phyloP scores from a whole-genome alignment of 2,329 filamentous ascomycete species.

The Rhexocercosporidium sp. region DNA sequence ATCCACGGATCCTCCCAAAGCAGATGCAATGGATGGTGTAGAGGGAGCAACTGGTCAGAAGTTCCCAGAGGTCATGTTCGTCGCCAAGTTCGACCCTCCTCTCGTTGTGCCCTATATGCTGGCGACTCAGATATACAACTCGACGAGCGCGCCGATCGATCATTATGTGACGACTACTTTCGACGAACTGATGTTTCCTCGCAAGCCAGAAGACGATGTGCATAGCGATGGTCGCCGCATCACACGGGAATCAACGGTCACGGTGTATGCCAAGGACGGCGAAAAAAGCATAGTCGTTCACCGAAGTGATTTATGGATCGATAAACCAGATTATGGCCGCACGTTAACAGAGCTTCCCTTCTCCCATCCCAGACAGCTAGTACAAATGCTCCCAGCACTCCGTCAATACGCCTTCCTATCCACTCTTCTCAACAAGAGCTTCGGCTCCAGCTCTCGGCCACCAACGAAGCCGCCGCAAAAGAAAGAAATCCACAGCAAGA shows the following conservation, averaged over 20 bases:
- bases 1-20: conserved; percentile 49
- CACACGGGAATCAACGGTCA: conserved; percentile 52
- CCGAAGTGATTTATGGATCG: conserved; percentile 68
- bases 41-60: conserved; percentile 54
- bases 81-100: conserved; percentile 76
- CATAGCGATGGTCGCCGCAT: conserved; percentile 65
- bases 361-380: conserved; percentile 76
- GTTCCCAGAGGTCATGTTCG: conserved; percentile 75
- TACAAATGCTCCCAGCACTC: conserved; percentile 74
- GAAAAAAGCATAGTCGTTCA: conserved; percentile 45
- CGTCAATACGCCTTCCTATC: conserved; percentile 78
- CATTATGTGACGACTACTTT: conserved; percentile 52
- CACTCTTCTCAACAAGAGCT: conserved; percentile 66
- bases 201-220: conserved; percentile 49
- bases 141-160: conserved; percentile 64
- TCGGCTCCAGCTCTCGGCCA: conserved; percentile 46
- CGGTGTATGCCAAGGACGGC: conserved; percentile 43
- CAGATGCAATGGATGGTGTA: conserved; percentile 60
- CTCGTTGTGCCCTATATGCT: conserved; percentile 70
- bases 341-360: conserved; percentile 73
- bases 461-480: conserved; percentile 14
- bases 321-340: conserved; percentile 75
- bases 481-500: conserved; percentile 31
- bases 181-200: conserved; percentile 57
- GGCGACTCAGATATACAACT: conserved; percentile 65